Percentiles rank a stretch among this genome's conserved stretches.
phyloP scores from a whole-genome alignment of 2,329 filamentous ascomycete species.

The Curvularia hawaiiensis region DNA sequence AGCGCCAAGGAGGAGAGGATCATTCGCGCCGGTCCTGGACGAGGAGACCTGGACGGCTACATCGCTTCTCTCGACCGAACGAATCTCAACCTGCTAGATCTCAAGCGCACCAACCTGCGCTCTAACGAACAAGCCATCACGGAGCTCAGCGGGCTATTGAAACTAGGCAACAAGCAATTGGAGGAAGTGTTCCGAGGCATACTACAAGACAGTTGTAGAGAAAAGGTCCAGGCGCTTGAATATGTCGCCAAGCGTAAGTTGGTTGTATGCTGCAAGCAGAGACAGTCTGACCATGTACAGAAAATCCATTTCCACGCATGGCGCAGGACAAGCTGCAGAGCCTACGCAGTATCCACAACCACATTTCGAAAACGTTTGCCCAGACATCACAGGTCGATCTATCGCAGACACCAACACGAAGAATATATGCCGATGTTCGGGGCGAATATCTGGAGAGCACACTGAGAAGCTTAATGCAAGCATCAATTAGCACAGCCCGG shows the following conservation, averaged over 20 bases:
- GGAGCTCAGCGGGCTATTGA: slow-evolving; percentile 78
- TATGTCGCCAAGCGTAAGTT: slow-evolving; percentile 83
- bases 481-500: slow-evolving; percentile 77
- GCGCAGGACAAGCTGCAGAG: slow-evolving; percentile 76
- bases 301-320: slow-evolving; percentile 78
- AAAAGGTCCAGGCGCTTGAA: slow-evolving; percentile 81
- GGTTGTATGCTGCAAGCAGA: background rate
- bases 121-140: slow-evolving; percentile 88
- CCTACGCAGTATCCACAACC: slow-evolving; percentile 78
- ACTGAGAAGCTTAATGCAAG: slow-evolving; percentile 83
- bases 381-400: slow-evolving; percentile 52
- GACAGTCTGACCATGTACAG: slow-evolving; percentile 42
- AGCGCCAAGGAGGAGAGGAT: slow-evolving; percentile 91
- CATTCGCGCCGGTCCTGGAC: slow-evolving; percentile 69
- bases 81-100: slow-evolving; percentile 79
- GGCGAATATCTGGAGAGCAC: slow-evolving; percentile 85
- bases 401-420: slow-evolving; percentile 71
- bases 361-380: slow-evolving; percentile 67
- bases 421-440: slow-evolving; percentile 83
- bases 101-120: slow-evolving; percentile 87
- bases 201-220: slow-evolving; percentile 76
- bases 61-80: slow-evolving; percentile 88
- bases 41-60: slow-evolving; percentile 81
- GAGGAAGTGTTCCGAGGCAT: slow-evolving; percentile 83
- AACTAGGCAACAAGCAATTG: slow-evolving; percentile 78